Base-by-base conservation (phyloP, 2,329 filamentous ascomycete genomes). In the Lasiodiplodia citricola region DNA sequence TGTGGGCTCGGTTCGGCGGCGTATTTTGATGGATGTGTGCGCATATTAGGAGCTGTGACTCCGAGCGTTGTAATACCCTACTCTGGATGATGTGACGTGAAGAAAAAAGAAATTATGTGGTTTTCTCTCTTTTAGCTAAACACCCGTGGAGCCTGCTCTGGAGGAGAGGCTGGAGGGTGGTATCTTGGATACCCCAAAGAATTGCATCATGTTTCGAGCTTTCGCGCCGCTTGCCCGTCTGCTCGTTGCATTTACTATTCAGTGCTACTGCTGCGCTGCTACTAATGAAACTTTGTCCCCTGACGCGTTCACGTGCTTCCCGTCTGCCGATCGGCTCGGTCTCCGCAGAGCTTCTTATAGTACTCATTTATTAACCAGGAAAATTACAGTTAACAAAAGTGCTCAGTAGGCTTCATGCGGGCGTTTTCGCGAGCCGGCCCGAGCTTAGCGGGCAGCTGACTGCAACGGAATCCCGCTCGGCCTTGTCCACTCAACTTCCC, bases 161-260 rank as follows among this genome's bases (percentile, higher is more conserved):
- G 35, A 28, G 16, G 21, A 8, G 57, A 31, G 57, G 38, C 57
- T 25, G 14, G 21, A 58, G 57, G 58, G 16, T 37, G 41, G 60
- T 64, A 52, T 64, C 55, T 41, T 64, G 47, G 60, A 64, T 64
- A 64, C 60, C 60, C 31, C 16, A 64, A 64, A 51, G 58, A 51
- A 64, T 25, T 64, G n/a, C 60, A 52, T 38, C 23, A 52, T 21
- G 47, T 52, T 64, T 38, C 60, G 31, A 51, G 50, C n/a, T 38
- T 52, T 31, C 11, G 50, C 18, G 41, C 35, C 28, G 1, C 10
- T 28, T 54, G 23, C 16, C 23, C 6, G 21, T n/a, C n/a, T 25
- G 35, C 55, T 14, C 7, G 31, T 13, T 56, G 6, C 25, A 8
- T 11, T 11, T 18, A 23, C 4, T 28, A 28, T 28, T 28, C 28